Percentiles rank a stretch among this genome's conserved stretches.
phyloP scores from a whole-genome alignment of 495 filamentous ascomycete genomes.

The Bathelium albidoporum region DNA sequence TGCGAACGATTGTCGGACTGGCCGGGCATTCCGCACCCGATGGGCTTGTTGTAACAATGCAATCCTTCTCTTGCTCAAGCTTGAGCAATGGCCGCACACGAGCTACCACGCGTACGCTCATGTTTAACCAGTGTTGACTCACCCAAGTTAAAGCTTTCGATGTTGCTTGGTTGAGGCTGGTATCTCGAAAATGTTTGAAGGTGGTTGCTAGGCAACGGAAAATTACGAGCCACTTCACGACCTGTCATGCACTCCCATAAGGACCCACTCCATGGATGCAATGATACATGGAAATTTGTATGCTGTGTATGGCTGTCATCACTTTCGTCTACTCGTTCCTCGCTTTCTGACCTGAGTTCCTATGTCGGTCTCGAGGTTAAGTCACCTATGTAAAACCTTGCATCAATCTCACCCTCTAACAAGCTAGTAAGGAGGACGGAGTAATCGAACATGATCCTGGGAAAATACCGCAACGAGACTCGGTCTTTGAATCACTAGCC shows the following conservation, averaged over 20 bases:
- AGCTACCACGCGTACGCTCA: slow-evolving; percentile 78
- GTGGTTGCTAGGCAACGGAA: neutral
- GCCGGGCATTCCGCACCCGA: slow-evolving; percentile 37
- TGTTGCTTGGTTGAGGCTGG: neutral
- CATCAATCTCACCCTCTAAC: neutral
- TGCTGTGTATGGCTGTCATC: too few species aligned
- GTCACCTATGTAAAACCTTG: neutral
- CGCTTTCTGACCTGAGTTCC: too few species aligned
- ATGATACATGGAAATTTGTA: too few species aligned
- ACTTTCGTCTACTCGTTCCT: too few species aligned
- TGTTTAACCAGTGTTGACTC: slow-evolving; percentile 17
- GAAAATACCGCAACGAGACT: neutral
- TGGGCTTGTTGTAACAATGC: slow-evolving; percentile 57
- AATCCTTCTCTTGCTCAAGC: slow-evolving; percentile 69
- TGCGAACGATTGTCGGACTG: slow-evolving; percentile 60
- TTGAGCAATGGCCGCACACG: slow-evolving; percentile 79
- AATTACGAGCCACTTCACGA: too few species aligned
- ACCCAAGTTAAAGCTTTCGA: neutral
- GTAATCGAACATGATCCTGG: neutral
- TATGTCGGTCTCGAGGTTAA: too few species aligned
- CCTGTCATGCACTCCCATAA: too few species aligned
- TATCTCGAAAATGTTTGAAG: neutral
- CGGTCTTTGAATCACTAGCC: neutral
- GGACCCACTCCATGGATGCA: too few species aligned
- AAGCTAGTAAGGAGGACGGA: neutral